Evolutionary conservation across 371 early-diverging fungal genomes (phyloP).

Genomic region (Rhizopus sp.): DNA sequence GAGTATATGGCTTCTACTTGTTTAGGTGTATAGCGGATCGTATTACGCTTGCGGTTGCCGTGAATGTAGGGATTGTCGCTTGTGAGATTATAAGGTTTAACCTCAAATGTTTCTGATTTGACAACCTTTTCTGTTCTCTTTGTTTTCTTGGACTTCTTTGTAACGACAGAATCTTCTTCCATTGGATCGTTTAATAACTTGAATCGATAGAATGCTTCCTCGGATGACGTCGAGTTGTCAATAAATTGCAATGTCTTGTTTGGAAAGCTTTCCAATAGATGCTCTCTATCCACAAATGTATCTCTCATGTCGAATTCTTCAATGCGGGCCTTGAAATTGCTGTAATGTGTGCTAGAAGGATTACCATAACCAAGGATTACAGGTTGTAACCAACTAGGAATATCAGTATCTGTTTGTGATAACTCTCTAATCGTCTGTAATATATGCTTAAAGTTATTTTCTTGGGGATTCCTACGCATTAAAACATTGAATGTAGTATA

Average conservation of each 20-base stretch:
- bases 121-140: constrained; percentile 31
- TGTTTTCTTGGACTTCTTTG: constrained; percentile 50
- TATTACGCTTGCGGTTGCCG: constrained; percentile 64
- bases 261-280: constrained; percentile 73
- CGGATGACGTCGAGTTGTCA: constrained; percentile 23
- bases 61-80: constrained; percentile 80
- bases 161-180: constrained; percentile 32
- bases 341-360: constrained; percentile 75
- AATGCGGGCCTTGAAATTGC: constrained; percentile 54
- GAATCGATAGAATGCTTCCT: constrained; percentile 67
- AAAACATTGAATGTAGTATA: constrained; percentile 88
- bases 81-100: constrained; percentile 59
- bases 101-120: constrained; percentile 48
- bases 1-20: constrained; percentile 89
- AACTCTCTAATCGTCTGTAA: constrained; percentile 87
- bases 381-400: constrained; percentile 91
- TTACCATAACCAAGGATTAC: constrained; percentile 95
- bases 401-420: constrained; percentile 73
- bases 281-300: constrained; percentile 84
- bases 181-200: constrained; percentile 42
- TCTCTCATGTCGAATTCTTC: constrained; percentile 76
- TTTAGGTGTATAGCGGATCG: constrained; percentile 82
- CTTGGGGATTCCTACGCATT: constrained; percentile 81
- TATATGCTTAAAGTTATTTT: constrained; percentile 93
- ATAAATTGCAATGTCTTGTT: constrained; percentile 19